A percentile compares a stretch with the other conserved stretches of the same genome.
Conservation (phyloP, 441 rosid species). For the Mallotus repandus region DNA sequence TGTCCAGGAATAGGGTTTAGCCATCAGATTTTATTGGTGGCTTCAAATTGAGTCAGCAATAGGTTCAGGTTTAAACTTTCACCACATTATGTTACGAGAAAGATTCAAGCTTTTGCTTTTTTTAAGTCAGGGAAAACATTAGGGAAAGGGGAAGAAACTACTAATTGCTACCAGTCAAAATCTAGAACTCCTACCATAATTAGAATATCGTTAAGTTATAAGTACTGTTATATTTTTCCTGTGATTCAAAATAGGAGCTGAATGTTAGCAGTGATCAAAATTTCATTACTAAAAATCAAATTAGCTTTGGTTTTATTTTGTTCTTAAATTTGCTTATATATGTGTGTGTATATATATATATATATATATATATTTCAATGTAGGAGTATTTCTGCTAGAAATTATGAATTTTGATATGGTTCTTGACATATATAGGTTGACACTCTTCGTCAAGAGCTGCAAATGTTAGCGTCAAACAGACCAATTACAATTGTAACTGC, state of each 20-base stretch:
- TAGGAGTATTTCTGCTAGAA: slow-evolving; percentile 7
- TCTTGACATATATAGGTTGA: slow-evolving; percentile 53
- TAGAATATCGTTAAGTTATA: not conserved
- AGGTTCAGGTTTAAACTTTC: no score
- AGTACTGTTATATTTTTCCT: not conserved
- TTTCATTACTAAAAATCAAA: slow-evolving; percentile 7
- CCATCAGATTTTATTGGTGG: not conserved
- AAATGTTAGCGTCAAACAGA: slow-evolving; percentile 52
- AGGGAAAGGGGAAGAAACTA: not conserved
- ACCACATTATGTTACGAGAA: no score
- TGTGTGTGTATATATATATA: no score
- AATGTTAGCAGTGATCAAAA: not conserved
- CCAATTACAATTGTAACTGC: slow-evolving; percentile 72
- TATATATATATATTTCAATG: no score
- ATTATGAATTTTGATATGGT: slow-evolving; percentile 12
- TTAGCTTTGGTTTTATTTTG: not conserved
- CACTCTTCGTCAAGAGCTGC: slow-evolving; percentile 68
- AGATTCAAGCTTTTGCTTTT: not conserved
- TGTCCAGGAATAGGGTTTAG: not conserved
- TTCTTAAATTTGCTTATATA: slow-evolving; percentile 1
- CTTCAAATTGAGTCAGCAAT: no score
- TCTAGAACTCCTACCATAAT: not conserved
- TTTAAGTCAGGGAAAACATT: not conserved
- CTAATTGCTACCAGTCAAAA: not conserved
- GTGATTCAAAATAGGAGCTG: not conserved